Evolutionary conservation across 1,284 basidiomycete genomes (phyloP).

Genomic region (Ganoderma resinaceum): DNA sequence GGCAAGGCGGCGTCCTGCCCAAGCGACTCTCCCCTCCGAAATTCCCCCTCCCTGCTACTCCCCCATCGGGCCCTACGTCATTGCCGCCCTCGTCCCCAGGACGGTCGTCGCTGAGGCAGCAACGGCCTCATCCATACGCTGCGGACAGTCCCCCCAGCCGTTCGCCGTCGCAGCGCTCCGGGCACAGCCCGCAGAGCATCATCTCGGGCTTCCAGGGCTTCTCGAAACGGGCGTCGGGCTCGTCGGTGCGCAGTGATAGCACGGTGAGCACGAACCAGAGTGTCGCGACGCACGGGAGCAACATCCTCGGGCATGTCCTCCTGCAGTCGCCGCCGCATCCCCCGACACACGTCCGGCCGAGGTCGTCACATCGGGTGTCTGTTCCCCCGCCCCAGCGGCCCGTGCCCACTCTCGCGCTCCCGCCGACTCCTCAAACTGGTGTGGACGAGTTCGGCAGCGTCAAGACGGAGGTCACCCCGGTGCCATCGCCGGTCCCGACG

Average conservation of each 20-base stretch:
- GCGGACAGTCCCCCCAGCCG: conserved; percentile 48
- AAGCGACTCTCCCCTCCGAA: conserved; percentile 61
- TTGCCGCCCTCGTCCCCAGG: conserved; percentile 27
- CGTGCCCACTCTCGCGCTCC: conserved; percentile 70
- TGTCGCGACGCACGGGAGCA: conserved; percentile 26
- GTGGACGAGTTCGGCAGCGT: conserved; percentile 28
- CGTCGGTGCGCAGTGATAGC: conserved; percentile 58
- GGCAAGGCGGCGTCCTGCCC: conserved; percentile 59
- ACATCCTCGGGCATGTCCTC: conserved; percentile 29
- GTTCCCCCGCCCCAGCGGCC: conserved; percentile 75
- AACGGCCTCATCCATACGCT: conserved; percentile 42
- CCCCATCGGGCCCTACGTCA: conserved; percentile 35
- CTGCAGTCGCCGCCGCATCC: conserved; percentile 19
- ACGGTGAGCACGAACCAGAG: conserved; percentile 55
- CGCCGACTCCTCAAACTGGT: conserved; percentile 59
- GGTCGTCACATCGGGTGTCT: conserved; percentile 57
- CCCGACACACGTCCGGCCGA: conserved; percentile 29
- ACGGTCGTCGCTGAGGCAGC: conserved; percentile 28
- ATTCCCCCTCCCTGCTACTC: conserved; percentile 62
- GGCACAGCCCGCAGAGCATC: conserved; percentile 53
- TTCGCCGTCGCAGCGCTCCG: conserved; percentile 52
- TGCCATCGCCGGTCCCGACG: conserved; percentile 37
- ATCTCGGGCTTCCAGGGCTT: conserved; percentile 50
- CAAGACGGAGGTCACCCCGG: conserved; percentile 23
- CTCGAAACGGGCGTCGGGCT: conserved; percentile 66